Base-by-base conservation (phyloP, 2,329 filamentous ascomycete genomes). In the Nothomitra cinnamomea region DNA sequence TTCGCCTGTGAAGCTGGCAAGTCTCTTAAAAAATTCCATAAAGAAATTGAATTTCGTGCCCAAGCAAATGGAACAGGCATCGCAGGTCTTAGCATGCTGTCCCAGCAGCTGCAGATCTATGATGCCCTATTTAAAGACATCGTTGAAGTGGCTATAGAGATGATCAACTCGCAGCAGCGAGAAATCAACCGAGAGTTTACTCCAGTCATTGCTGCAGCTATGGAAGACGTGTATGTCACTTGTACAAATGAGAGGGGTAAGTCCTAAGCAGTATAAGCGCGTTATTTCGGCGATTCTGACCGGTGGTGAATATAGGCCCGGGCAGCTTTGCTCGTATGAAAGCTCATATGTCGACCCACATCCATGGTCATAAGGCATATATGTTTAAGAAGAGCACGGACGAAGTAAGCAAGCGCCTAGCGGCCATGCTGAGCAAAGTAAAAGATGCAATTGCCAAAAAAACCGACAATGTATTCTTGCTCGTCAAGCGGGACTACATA, bases 291-390 rank as follows among this genome's bases (percentile, higher is more conserved):
- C 6, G 7, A 42, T n/a, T 42, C 28, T 51, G 49, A 58, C 38
- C 6, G 43, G 38, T 25, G 38, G 3, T 19, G 7, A 17, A 22
- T 32, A 66, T 69, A 48, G 43, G 72, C 2, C 2, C 38, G 0
- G 76, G 77, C 2, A 66, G 61, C 10, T 78, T 65, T 60, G 63
- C 54, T 36, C 69, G 76, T 1, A 80, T 80, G 73, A 79, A 77
- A 57, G 55, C 49, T 0, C 56, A 65, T 24, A 77, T 81, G 74
- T 53, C 53, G 0, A 42, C 57, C 0, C 68, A 78, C 53, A 68
- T 80, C 1, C 62, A 69, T 0, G 38, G 50, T 0, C 52, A 62
- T 2, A 69, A 70, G 1, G 56, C 65, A 10, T 58, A 56, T 1
- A 80, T 80, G 76, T 80, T 80, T 59, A 56, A 59, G 1, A 57